These are phyloP conservation scores for Pythium apleroticum DNA, from an alignment of 352 stramenopile genomes.

Conservation along the genomic window DNA sequence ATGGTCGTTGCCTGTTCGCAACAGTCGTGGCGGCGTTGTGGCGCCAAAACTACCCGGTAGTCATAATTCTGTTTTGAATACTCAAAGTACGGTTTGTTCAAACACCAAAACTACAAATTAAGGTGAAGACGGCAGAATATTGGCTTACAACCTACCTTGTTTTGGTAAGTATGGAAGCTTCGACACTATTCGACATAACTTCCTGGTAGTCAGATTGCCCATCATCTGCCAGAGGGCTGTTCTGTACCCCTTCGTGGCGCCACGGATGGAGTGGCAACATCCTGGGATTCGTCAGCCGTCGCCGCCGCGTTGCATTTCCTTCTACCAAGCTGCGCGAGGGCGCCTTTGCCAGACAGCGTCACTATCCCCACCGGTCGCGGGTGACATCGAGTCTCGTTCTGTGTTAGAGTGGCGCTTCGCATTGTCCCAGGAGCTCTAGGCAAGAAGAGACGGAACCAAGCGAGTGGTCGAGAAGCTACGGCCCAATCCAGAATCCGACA, in stretches of 20 bases:
- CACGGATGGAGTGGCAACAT: constrained; percentile 12
- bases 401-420: neutral
- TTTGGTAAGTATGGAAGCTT: constrained; percentile 8
- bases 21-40: neutral
- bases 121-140: no score
- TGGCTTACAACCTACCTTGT: constrained; percentile 18
- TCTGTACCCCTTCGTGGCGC: constrained; percentile 15
- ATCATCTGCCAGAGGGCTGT: constrained; percentile 1
- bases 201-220: constrained; percentile 15
- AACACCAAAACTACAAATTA: no score
- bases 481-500: neutral
- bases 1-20: constrained; percentile 12
- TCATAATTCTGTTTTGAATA: neutral
- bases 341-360: neutral
- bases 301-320: neutral
- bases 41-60: constrained; percentile 5
- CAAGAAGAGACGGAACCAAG: neutral
- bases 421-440: neutral
- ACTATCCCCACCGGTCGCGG: neutral
- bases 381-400: neutral
- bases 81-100: neutral
- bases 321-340: neutral
- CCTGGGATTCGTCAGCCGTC: constrained; percentile 2
- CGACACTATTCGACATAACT: constrained; percentile 9
- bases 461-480: constrained; percentile 4